phyloP scores from a whole-genome alignment of 139 green algal genomes.

The Micractinium sp. region DNA sequence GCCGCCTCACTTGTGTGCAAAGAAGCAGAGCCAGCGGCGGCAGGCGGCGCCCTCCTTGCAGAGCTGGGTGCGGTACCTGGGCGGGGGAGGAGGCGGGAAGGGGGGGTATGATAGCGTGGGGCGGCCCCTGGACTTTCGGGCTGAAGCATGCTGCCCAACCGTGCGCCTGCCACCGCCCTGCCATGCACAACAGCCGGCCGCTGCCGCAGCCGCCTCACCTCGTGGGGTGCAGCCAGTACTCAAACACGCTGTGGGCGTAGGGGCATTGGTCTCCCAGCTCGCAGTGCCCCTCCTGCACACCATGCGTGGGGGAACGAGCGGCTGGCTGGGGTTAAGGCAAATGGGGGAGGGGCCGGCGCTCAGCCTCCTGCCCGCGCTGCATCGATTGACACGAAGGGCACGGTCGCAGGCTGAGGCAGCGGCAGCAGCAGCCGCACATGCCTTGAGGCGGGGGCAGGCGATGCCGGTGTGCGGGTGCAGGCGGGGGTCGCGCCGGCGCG shows the following conservation, averaged over 20 bases:
- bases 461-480: conserved; percentile 85
- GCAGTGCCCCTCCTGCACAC: background rate
- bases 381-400: background rate
- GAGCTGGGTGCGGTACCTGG: conserved; percentile 2
- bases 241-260: conserved; percentile 91
- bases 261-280: conserved; percentile 56
- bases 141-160: too few species aligned
- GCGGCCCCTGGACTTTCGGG: too few species aligned
- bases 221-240: conserved; percentile 93
- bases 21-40: conserved; percentile 5
- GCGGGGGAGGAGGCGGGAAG: too few species aligned
- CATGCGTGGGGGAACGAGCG: background rate
- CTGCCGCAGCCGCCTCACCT: background rate
- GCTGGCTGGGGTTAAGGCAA: too few species aligned
- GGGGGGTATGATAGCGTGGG: too few species aligned
- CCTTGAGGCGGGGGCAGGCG: conserved; percentile 92
- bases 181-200: background rate
- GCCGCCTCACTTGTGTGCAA: background rate
- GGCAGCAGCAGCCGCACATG: background rate
- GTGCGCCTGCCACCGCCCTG: too few species aligned
- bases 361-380: background rate
- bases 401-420: background rate
- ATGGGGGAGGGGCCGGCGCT: background rate
- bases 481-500: conserved; percentile 85
- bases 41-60: background rate